Conservation (phyloP, 148 eudicot genomes). For the Beta vulgaris region DNA sequence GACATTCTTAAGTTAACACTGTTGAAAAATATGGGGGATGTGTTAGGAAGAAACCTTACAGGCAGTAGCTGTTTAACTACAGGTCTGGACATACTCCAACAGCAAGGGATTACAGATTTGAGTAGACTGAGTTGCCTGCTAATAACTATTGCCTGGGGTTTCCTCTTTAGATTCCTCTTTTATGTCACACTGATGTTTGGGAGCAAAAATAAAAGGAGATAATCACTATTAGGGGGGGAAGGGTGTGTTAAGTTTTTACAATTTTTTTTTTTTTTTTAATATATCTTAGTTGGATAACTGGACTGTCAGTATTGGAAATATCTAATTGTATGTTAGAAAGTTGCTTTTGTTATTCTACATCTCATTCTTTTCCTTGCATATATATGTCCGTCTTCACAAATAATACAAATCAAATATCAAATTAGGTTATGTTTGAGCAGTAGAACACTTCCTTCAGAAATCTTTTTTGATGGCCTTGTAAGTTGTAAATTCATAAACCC, state of each 20-base stretch:
- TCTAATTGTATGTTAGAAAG: conserved; percentile 1
- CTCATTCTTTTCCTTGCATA: background rate
- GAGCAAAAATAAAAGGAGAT: conserved; percentile 74
- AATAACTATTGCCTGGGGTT: conserved; percentile 75
- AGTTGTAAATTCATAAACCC: background rate
- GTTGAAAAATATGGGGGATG: conserved; percentile 51
- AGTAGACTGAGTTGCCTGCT: conserved; percentile 61
- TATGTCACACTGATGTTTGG: conserved; percentile 64
- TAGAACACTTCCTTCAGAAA: background rate
- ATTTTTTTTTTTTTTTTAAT: background rate
- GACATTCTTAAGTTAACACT: conserved; percentile 44
- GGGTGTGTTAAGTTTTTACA: background rate
- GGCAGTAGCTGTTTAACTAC: conserved; percentile 61
- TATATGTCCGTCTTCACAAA: no score
- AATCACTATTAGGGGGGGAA: background rate
- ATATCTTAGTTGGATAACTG: background rate
- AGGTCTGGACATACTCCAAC: conserved; percentile 57
- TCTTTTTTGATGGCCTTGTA: background rate
- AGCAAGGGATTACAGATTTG: conserved; percentile 62
- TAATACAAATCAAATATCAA: no score
- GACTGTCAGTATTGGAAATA: background rate
- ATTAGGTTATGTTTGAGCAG: no score
- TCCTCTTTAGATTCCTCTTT: conserved; percentile 70
- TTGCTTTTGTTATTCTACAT: background rate
- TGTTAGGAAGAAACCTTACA: conserved; percentile 56